Evolutionary conservation across 176 grass and related monocot species (phyloP), one percentile per base, ranked within the genome.

Genomic region (Alloteropsis semialata): DNA sequence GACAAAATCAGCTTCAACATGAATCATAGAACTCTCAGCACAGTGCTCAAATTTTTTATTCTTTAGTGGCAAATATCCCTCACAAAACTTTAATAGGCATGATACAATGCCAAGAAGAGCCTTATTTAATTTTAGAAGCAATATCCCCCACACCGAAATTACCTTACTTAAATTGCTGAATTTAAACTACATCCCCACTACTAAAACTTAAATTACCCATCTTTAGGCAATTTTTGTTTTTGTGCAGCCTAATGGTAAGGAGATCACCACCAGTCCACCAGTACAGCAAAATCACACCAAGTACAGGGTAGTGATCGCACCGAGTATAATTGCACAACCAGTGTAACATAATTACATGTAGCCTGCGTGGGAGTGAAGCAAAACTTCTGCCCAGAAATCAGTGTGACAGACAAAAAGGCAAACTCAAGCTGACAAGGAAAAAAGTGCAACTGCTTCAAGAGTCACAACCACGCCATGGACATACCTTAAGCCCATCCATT

Each of bases 401-500:
- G 46, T 6, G 38, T 49, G 49, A 51, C 5, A 37, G 24, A 48
- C 12, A 79, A 37, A 75, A 69, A 58, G 24, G 1, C n/a, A 43
- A 34, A 49, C 38, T 33, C 19, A 65, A 14, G 21, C 44, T 14
- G 25, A 65, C 12, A 74, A 43, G 11, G 10, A n/a, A 43, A 53
- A 73, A 48, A 9, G 39, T 25, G 22, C 4, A 72, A 75, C 51
- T 69, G 58, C 37, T 58, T 49, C 50, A 68, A 27, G 61, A 59
- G 75, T 42, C 33, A 58, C 14, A 64, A 77, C 17, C 27, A 78
- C 54, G 44, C 11, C 12, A 36, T 50, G 42, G 13, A 42, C 32
- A 66, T 82, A 97, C 95, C 86, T 94, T 94, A 65, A 84, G 51
- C 41, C 92, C 90, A 89, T 97, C 90, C 86, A 89, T 97, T 83